Percentiles rank a stretch among this genome's conserved stretches.
Evolutionary conservation across 768 basidiomycete genomes (phyloP).

Genomic region (Russula griseocarnosa): DNA sequence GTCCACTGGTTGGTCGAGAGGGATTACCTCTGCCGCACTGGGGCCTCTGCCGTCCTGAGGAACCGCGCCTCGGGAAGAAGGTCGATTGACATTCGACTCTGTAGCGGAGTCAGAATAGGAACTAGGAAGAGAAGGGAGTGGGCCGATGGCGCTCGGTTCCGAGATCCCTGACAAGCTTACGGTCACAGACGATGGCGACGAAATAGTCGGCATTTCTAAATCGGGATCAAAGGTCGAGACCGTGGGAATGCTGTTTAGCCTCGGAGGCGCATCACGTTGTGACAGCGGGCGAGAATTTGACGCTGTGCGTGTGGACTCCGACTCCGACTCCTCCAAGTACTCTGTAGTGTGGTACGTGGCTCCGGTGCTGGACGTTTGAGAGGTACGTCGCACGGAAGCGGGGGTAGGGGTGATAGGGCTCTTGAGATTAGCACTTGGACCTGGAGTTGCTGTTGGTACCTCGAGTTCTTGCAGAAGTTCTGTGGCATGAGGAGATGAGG

Average conservation of each 20-base stretch:
- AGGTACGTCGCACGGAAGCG: not conserved
- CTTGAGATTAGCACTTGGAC: not conserved
- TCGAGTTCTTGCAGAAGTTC: not conserved
- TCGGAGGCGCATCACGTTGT: not conserved
- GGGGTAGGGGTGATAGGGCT: slow-evolving; percentile 21
- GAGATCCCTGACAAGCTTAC: slow-evolving; percentile 4
- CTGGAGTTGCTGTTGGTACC: not conserved
- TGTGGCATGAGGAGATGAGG: not conserved
- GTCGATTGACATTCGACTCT: not conserved
- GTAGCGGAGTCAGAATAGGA: not conserved
- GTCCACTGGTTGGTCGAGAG: not conserved
- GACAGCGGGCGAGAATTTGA: not conserved
- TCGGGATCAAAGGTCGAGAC: not conserved
- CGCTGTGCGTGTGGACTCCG: not conserved
- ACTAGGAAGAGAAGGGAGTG: slow-evolving; percentile 8
- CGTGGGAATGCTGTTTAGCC: not conserved
- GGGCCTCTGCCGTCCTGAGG: not conserved
- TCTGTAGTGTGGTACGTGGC: slow-evolving; percentile 1
- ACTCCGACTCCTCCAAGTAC: not conserved
- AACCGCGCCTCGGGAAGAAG: not conserved
- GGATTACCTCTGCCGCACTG: not conserved
- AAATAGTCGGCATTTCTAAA: not conserved
- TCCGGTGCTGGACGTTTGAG: not conserved
- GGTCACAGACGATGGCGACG: not conserved
- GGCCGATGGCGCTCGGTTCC: slow-evolving; percentile 1